A percentile compares a stretch with the other conserved stretches of the same genome.
Evolutionary conservation across 495 filamentous ascomycete genomes (phyloP).

Genomic region (Melanomma pulvis-pyrius): DNA sequence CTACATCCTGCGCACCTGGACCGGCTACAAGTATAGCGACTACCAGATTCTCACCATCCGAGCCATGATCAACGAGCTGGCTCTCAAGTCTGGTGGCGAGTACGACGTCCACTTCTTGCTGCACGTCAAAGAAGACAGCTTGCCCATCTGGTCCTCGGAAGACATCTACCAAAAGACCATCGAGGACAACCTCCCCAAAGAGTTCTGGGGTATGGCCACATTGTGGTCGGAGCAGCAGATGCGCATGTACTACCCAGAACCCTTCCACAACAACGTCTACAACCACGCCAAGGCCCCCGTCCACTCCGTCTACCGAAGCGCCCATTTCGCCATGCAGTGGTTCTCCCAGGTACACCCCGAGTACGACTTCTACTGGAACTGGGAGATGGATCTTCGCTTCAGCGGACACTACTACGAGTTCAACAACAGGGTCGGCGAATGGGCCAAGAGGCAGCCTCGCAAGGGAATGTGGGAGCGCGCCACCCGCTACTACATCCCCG

Average conservation of each 20-base stretch:
- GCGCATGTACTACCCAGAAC: slow-evolving; percentile 51
- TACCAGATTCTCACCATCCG: slow-evolving; percentile 52
- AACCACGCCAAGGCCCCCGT: slow-evolving; percentile 42
- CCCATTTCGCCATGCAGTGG: slow-evolving; percentile 56
- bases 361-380: slow-evolving; percentile 65
- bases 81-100: slow-evolving; percentile 58
- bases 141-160: slow-evolving; percentile 56
- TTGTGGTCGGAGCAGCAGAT: slow-evolving; percentile 58
- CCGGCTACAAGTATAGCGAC: slow-evolving; percentile 44
- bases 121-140: slow-evolving; percentile 58
- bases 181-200: slow-evolving; percentile 54
- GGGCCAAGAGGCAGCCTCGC: slow-evolving; percentile 59
- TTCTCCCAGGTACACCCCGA: slow-evolving; percentile 60
- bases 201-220: slow-evolving; percentile 59
- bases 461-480: slow-evolving; percentile 55
- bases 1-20: slow-evolving; percentile 48
- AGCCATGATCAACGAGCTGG: slow-evolving; percentile 59
- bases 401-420: slow-evolving; percentile 60
- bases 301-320: slow-evolving; percentile 48
- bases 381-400: slow-evolving; percentile 64
- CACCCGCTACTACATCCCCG: slow-evolving; percentile 53
- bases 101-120: slow-evolving; percentile 63
- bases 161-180: slow-evolving; percentile 56
- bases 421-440: slow-evolving; percentile 51
- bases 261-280: slow-evolving; percentile 47